These are phyloP conservation scores for Hevea brasiliensis DNA, from an alignment of 345 rosid genomes.

Conservation along the genomic window DNA sequence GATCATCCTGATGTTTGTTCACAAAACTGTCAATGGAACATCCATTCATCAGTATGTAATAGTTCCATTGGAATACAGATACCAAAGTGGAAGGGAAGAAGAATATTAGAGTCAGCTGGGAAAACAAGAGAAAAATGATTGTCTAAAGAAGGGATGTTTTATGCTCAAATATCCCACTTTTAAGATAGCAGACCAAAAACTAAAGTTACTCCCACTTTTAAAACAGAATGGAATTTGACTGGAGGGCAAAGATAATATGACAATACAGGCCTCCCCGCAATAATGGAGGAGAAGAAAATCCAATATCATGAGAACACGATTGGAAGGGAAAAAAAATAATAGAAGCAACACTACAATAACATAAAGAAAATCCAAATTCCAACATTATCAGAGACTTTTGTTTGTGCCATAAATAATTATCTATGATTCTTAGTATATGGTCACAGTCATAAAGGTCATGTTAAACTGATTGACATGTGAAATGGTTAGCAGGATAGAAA, in stretches of 20 bases:
- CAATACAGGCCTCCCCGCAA: too few relatives aligned
- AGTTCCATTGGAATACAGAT: neutral
- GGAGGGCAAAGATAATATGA: neutral
- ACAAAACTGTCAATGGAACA: conserved; percentile 48
- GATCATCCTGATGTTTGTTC: conserved; percentile 50
- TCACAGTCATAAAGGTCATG: neutral
- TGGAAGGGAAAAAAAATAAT: neutral
- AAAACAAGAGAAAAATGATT: neutral
- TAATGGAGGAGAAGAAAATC: too few relatives aligned
- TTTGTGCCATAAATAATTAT: neutral
- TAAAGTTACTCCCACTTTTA: neutral
- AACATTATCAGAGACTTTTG: neutral
- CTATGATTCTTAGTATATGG: neutral
- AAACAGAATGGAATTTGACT: neutral
- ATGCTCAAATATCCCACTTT: too few relatives aligned
- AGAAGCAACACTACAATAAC: neutral
- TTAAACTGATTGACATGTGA: neutral
- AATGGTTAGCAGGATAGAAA: neutral
- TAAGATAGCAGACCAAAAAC: neutral
- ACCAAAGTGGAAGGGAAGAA: neutral
- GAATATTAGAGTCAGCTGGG: neutral
- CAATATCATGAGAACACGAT: neutral
- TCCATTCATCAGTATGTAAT: conserved; percentile 7
- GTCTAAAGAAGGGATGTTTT: neutral
- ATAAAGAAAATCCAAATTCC: neutral